Evolutionary conservation across 768 basidiomycete genomes (phyloP).

Genomic region (Rhodotorula diobovata): DNA sequence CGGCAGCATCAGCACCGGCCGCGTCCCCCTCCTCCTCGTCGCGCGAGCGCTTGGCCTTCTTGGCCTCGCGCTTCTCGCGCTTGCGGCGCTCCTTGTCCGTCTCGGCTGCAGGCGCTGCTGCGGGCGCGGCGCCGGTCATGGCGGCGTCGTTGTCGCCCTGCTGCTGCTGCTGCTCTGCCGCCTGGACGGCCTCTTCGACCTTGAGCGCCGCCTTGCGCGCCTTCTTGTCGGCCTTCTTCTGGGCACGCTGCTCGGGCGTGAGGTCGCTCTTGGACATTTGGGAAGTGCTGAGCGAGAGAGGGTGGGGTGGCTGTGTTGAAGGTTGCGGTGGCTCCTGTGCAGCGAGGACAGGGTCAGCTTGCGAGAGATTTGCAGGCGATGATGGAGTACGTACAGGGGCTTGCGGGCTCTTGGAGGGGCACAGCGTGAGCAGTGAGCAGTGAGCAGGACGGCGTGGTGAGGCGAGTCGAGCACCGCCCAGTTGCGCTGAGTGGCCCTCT

Average conservation of each 20-base stretch:
- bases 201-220: constrained; percentile 19
- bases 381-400: too few species aligned
- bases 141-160: constrained; percentile 4
- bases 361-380: too few species aligned
- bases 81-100: constrained; percentile 48
- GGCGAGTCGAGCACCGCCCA: not conserved
- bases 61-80: constrained; percentile 31
- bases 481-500: too few species aligned
- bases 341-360: not conserved
- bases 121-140: constrained; percentile 14
- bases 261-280: constrained; percentile 19
- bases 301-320: not conserved
- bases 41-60: constrained; percentile 24
- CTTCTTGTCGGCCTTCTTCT: constrained; percentile 40
- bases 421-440: too few species aligned
- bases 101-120: constrained; percentile 40
- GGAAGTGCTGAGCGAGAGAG: not conserved
- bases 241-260: constrained; percentile 23
- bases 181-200: constrained; percentile 1
- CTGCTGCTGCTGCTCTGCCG: constrained; percentile 6
- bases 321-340: not conserved
- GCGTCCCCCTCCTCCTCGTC: constrained; percentile 7
- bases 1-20: constrained; percentile 6
- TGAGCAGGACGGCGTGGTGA: too few species aligned
- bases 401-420: too few species aligned